Percentiles rank a stretch among this genome's conserved stretches.
phyloP scores from a whole-genome alignment of 352 stramenopile species.

The Peronospora belbahrii region DNA sequence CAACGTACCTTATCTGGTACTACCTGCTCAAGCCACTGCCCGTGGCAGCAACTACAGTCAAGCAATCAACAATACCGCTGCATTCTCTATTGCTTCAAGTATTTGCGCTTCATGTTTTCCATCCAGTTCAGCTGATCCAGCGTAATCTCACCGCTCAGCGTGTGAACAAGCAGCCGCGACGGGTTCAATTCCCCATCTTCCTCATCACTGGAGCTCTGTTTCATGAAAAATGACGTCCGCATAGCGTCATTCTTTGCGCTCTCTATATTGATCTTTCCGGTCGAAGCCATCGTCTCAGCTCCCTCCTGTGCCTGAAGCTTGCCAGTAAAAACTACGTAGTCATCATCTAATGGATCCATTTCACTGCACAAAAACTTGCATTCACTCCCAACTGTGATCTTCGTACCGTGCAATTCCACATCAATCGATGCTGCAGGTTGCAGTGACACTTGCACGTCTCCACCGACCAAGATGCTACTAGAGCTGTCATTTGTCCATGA shows the following conservation, averaged over 20 bases:
- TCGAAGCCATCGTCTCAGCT: slow-evolving; percentile 7
- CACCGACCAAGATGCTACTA: slow-evolving; percentile 62
- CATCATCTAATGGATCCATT: slow-evolving; percentile 63
- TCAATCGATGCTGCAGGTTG: slow-evolving; percentile 45
- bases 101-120: slow-evolving; percentile 72
- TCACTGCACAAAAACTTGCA: slow-evolving; percentile 43
- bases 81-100: slow-evolving; percentile 32
- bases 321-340: slow-evolving; percentile 68
- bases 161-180: slow-evolving; percentile 42
- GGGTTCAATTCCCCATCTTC: slow-evolving; percentile 3
- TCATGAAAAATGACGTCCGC: slow-evolving; percentile 76
- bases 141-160: slow-evolving; percentile 30
- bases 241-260: slow-evolving; percentile 60
- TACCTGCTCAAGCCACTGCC: not conserved
- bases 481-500: slow-evolving; percentile 37
- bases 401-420: slow-evolving; percentile 57
- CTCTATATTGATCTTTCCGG: slow-evolving; percentile 69
- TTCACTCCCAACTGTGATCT: slow-evolving; percentile 29
- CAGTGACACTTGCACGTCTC: slow-evolving; percentile 54
- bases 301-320: slow-evolving; percentile 24
- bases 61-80: not conserved
- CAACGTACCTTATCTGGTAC: too few species aligned
- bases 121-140: slow-evolving; percentile 72
- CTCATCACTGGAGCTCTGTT: slow-evolving; percentile 13
- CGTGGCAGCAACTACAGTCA: not conserved